A percentile compares a stretch with the other conserved stretches of the same genome.
phyloP scores from a whole-genome alignment of 148 eudicot species.

The Camellia lanceoleosa region DNA sequence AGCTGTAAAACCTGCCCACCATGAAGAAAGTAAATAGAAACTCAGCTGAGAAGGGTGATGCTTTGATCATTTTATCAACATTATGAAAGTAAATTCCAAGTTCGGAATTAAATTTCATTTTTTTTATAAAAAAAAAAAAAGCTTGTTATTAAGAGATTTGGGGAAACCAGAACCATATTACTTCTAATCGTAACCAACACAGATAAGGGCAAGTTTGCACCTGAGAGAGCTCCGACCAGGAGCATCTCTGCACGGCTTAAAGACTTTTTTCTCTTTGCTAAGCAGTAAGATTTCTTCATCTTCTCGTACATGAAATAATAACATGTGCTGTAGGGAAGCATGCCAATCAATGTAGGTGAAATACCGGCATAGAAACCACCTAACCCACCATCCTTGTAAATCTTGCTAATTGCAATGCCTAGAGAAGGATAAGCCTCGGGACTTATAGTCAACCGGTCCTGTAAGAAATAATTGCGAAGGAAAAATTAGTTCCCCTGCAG shows the following conservation, averaged over 20 bases:
- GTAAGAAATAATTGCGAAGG: conserved; percentile 23
- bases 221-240: conserved; percentile 86
- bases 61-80: background rate
- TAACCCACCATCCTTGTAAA: conserved; percentile 71
- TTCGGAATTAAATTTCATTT: background rate
- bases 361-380: conserved; percentile 73
- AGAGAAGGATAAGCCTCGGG: conserved; percentile 78
- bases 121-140: background rate
- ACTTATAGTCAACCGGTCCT: conserved; percentile 90
- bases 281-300: conserved; percentile 72
- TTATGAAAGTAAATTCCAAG: background rate
- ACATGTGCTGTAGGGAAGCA: conserved; percentile 97
- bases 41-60: background rate
- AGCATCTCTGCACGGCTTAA: conserved; percentile 90
- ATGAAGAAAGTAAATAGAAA: background rate
- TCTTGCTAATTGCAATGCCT: conserved; percentile 63
- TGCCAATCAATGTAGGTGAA: conserved; percentile 79
- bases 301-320: conserved; percentile 96
- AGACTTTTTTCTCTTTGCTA: conserved; percentile 60
- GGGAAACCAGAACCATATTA: background rate
- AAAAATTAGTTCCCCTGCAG: conserved; percentile 1
- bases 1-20: conserved; percentile 72
- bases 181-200: background rate
- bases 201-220: conserved; percentile 29
- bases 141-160: background rate